A percentile compares a stretch with the other conserved stretches of the same genome.
phyloP scores from a whole-genome alignment of 2,329 filamentous ascomycete species.

The Epichloe hybrida region DNA sequence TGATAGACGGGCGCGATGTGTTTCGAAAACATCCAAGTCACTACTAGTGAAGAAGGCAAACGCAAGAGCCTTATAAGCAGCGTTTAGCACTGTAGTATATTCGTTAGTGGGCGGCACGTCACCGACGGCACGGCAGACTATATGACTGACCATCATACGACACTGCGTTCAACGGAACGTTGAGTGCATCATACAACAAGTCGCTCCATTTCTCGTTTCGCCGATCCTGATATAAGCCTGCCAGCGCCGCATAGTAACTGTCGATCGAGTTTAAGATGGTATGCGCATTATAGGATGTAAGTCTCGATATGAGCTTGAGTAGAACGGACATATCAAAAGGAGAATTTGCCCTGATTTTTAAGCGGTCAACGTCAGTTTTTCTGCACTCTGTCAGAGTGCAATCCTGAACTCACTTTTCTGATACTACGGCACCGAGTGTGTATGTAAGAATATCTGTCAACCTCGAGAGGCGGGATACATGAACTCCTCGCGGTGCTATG shows the following conservation, averaged over 20 bases:
- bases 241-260: conserved; percentile 28
- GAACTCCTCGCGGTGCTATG: conserved; percentile 20
- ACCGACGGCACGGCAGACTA: not conserved
- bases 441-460: conserved; percentile 25
- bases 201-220: conserved; percentile 9
- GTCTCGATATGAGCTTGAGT: conserved; percentile 22
- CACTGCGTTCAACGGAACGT: conserved; percentile 14
- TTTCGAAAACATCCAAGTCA: conserved; percentile 28
- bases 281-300: conserved; percentile 11
- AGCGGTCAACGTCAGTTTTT: not conserved
- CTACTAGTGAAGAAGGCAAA: conserved; percentile 24
- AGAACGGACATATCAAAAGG: conserved; percentile 13
- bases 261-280: conserved; percentile 13
- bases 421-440: conserved; percentile 15
- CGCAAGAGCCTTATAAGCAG: conserved; percentile 23
- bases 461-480: conserved; percentile 17
- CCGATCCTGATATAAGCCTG: conserved; percentile 19
- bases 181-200: conserved; percentile 16
- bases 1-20: conserved; percentile 24
- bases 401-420: conserved; percentile 12
- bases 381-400: not conserved
- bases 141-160: conserved; percentile 10
- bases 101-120: not conserved
- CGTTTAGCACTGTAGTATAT: not conserved
- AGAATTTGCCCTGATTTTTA: not conserved